Evolutionary conservation across 1,284 basidiomycete genomes (phyloP).

Genomic region (Stygiomarasmius scandens): DNA sequence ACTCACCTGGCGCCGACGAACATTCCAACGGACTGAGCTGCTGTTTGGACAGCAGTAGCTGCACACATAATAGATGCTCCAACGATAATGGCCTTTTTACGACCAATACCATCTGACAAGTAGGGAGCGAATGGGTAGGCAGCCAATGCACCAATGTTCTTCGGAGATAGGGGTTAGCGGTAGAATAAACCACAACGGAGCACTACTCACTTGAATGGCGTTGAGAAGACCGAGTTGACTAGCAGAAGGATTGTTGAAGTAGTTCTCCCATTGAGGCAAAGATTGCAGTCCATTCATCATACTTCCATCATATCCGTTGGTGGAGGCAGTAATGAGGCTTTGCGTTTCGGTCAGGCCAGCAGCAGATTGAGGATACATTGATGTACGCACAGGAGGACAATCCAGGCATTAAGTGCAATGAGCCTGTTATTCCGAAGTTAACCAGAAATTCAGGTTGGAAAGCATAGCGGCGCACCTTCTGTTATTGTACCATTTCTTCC

Average conservation of each 20-base stretch:
- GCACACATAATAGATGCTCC: constrained; percentile 67
- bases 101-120: constrained; percentile 68
- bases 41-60: constrained; percentile 70
- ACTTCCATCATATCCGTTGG: constrained; percentile 76
- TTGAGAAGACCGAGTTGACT: constrained; percentile 71
- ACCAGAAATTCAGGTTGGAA: neutral
- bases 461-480: constrained; percentile 46
- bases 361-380: neutral
- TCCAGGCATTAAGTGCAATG: constrained; percentile 68
- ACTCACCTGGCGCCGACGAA: constrained; percentile 76
- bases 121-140: constrained; percentile 74
- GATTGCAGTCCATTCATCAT: constrained; percentile 80
- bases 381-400: constrained; percentile 58
- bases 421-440: constrained; percentile 40
- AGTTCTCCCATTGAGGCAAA: constrained; percentile 58
- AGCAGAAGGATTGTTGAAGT: constrained; percentile 58
- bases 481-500: constrained; percentile 74
- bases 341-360: neutral
- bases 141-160: constrained; percentile 70
- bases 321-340: constrained; percentile 75
- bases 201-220: constrained; percentile 68
- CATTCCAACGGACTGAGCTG: constrained; percentile 74
- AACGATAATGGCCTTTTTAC: constrained; percentile 62
- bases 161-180: constrained; percentile 4
- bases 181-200: neutral